These are phyloP conservation scores for Mesembryanthemum crystallinum DNA, from an alignment of 148 eudicot genomes.

Conservation along the genomic window DNA sequence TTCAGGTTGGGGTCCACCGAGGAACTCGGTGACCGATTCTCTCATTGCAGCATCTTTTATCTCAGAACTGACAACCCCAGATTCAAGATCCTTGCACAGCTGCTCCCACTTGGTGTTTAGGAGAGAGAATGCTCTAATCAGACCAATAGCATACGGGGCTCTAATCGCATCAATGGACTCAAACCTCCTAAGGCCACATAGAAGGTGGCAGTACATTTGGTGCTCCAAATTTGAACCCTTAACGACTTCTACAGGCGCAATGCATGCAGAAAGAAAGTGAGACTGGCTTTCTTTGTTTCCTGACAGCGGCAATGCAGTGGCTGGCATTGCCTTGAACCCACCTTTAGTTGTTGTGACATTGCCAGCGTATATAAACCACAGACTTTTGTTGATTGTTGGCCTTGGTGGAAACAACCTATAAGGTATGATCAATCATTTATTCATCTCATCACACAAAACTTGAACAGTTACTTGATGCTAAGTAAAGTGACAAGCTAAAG, in stretches of 20 bases:
- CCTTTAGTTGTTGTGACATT: conserved; percentile 29
- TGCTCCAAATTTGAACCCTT: conserved; percentile 37
- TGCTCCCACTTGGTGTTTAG: conserved; percentile 25
- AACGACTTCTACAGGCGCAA: conserved; percentile 39
- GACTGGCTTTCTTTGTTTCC: conserved; percentile 21
- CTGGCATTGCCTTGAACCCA: conserved; percentile 40
- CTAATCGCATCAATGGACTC: conserved; percentile 21
- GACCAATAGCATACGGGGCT: conserved; percentile 23
- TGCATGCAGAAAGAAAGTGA: conserved; percentile 27
- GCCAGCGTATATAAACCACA: conserved; percentile 33
- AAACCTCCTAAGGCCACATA: conserved; percentile 35
- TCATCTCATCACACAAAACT: neutral
- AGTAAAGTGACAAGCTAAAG: too few relatives aligned
- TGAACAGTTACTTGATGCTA: neutral
- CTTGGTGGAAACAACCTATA: conserved; percentile 29
- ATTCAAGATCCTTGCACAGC: conserved; percentile 18
- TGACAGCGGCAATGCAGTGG: conserved; percentile 31
- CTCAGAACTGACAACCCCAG: conserved; percentile 24
- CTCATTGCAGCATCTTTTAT: conserved; percentile 33
- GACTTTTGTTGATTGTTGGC: conserved; percentile 14
- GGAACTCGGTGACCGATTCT: conserved; percentile 25
- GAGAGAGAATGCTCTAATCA: conserved; percentile 18
- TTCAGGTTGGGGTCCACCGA: conserved; percentile 28
- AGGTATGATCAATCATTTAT: neutral
- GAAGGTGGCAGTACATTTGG: conserved; percentile 47